These are phyloP conservation scores for Buddleja alternifolia DNA, from an alignment of 257 asterid species.

Conservation along the genomic window DNA sequence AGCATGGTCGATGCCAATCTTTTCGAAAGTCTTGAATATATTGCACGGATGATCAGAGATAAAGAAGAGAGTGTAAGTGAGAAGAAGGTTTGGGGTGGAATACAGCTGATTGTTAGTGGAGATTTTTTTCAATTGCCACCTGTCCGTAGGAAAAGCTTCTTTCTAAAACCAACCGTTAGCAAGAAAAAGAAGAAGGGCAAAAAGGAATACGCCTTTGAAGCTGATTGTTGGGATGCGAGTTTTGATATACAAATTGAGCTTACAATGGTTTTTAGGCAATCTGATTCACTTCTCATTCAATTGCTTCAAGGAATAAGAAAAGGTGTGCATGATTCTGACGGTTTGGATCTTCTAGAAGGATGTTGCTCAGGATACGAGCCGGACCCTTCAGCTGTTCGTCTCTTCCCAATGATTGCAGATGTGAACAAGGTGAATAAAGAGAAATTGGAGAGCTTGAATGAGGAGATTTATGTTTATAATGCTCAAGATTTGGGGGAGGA, in stretches of 20 bases:
- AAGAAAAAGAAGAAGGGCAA: conserved; percentile 21
- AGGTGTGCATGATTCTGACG: conserved; percentile 48
- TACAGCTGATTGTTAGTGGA: conserved; percentile 78
- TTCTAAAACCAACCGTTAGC: conserved; percentile 61
- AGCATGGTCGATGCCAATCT: conserved; percentile 67
- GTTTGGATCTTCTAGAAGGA: conserved; percentile 55
- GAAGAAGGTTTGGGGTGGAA: conserved; percentile 68
- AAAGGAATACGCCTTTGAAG: conserved; percentile 64
- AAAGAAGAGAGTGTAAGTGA: conserved; percentile 15
- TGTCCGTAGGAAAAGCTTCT: conserved; percentile 40
- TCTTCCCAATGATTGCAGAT: conserved; percentile 62
- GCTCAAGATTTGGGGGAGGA: conserved; percentile 58
- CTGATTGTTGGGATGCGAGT: conserved; percentile 66
- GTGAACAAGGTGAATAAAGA: conserved; percentile 60
- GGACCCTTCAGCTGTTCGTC: conserved; percentile 69
- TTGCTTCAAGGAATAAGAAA: conserved; percentile 64
- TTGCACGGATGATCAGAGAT: conserved; percentile 51
- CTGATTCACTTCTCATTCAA: conserved; percentile 52
- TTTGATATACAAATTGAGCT: conserved; percentile 68
- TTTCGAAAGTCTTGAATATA: conserved; percentile 53
- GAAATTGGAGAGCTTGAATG: conserved; percentile 40
- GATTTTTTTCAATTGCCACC: conserved; percentile 85
- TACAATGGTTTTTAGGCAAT: conserved; percentile 60
- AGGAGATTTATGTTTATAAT: conserved; percentile 46
- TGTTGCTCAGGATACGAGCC: conserved; percentile 57